Percentiles rank a stretch among this genome's conserved stretches.
phyloP scores from a whole-genome alignment of 495 filamentous ascomycete species.

The Glarea lozoyensis region DNA sequence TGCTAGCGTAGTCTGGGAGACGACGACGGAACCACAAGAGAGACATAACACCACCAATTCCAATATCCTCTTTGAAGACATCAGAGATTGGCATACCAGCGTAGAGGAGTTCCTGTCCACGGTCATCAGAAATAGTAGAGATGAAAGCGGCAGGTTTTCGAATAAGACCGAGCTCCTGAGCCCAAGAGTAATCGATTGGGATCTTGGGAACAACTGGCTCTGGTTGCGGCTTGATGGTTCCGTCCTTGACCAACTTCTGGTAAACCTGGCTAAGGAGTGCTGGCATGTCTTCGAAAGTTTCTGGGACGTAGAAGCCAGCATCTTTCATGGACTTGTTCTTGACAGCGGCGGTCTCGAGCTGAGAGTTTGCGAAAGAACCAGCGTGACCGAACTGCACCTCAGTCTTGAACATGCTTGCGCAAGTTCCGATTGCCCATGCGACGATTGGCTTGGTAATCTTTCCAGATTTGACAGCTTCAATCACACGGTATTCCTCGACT shows the following conservation, averaged over 20 bases:
- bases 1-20: constrained; percentile 90
- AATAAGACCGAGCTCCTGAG: constrained; percentile 97
- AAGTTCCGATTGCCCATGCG: constrained; percentile 98
- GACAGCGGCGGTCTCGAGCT: constrained; percentile 89
- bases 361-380: constrained; percentile 96
- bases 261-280: constrained; percentile 67
- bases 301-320: constrained; percentile 86
- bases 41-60: constrained; percentile 99
- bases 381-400: constrained; percentile 99
- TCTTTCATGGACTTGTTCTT: constrained; percentile 98
- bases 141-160: constrained; percentile 99
- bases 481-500: constrained; percentile 99
- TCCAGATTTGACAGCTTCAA: constrained; percentile 92
- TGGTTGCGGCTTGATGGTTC: constrained; percentile 71
- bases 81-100: constrained; percentile 99
- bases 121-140: constrained; percentile 98
- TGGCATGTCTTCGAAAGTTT: constrained; percentile 96
- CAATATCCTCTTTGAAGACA: constrained; percentile 97
- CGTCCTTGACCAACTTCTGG: constrained; percentile 71
- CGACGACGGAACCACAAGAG: constrained; percentile 99
- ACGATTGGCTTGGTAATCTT: constrained; percentile 96
- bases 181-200: constrained; percentile 99
- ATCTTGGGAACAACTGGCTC: constrained; percentile 97
- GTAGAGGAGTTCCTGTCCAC: constrained; percentile 97
- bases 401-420: constrained; percentile 99